Evolutionary conservation across 2,329 filamentous ascomycete genomes (phyloP).

Genomic region (Phialemoniopsis sp.): DNA sequence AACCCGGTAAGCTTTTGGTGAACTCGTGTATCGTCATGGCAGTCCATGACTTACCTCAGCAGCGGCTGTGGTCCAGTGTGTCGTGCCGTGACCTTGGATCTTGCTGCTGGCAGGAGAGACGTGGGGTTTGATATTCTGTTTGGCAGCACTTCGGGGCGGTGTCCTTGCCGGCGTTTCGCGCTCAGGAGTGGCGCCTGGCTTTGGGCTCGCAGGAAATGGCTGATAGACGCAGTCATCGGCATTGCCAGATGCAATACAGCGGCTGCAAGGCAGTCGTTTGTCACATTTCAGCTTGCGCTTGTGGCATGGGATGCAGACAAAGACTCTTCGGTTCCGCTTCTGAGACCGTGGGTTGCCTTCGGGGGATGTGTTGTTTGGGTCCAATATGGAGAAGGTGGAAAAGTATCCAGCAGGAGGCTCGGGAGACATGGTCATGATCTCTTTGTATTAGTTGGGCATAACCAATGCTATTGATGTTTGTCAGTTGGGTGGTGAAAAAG

Average conservation of each 20-base stretch:
- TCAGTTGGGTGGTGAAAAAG: too few relatives aligned
- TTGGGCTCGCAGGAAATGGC: constrained; percentile 5
- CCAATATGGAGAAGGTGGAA: constrained; percentile 19
- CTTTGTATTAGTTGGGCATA: background rate
- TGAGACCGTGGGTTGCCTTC: constrained; percentile 12
- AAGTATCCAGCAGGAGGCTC: constrained; percentile 16
- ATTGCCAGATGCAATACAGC: constrained; percentile 15
- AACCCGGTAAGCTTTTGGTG: background rate
- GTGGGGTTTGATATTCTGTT: background rate
- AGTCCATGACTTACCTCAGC: constrained; percentile 9
- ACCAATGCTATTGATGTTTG: too few relatives aligned
- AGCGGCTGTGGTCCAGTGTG: constrained; percentile 11
- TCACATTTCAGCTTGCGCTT: constrained; percentile 20
- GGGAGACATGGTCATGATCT: background rate
- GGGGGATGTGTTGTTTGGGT: constrained; percentile 12
- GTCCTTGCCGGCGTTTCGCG: background rate
- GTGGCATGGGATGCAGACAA: constrained; percentile 21
- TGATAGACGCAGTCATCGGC: constrained; percentile 18
- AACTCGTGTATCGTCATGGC: background rate
- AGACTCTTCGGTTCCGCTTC: constrained; percentile 19
- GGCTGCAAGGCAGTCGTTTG: constrained; percentile 17
- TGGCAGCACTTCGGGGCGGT: background rate
- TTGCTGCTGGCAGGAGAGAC: constrained; percentile 5
- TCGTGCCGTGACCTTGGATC: constrained; percentile 5
- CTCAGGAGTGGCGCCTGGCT: constrained; percentile 4